phyloP scores from a whole-genome alignment of 2,329 filamentous ascomycete species.

The Metarhizium anisopliae region DNA sequence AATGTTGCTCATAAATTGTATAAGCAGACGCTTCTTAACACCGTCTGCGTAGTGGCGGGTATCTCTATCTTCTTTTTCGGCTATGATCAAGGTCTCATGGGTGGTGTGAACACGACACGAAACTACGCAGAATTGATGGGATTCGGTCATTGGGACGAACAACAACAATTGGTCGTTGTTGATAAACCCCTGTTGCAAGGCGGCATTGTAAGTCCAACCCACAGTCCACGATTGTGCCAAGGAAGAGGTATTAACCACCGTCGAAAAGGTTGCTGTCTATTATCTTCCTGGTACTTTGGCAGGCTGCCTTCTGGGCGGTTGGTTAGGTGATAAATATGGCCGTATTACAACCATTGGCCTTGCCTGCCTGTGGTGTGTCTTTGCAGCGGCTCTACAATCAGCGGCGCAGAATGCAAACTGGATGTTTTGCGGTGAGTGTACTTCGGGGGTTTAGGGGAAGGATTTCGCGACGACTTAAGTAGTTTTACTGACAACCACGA shows the following conservation, averaged over 20 bases:
- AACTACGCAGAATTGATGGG: conserved; percentile 32
- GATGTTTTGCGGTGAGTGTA: conserved; percentile 55
- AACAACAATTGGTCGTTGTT: conserved; percentile 42
- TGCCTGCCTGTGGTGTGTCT: conserved; percentile 46
- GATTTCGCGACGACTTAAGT: conserved; percentile 39
- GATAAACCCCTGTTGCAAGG: conserved; percentile 43
- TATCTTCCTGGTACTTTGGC: conserved; percentile 39
- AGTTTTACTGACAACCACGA: conserved; percentile 32
- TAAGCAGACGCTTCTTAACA: conserved; percentile 47
- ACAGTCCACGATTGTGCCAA: neutral
- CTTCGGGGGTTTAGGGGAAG: conserved; percentile 22
- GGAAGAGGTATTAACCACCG: neutral
- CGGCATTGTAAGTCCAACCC: conserved; percentile 29
- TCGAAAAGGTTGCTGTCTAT: conserved; percentile 30
- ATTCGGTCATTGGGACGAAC: conserved; percentile 39
- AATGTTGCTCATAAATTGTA: conserved; percentile 41
- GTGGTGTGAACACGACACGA: conserved; percentile 35
- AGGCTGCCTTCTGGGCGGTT: conserved; percentile 39
- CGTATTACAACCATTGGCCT: conserved; percentile 49
- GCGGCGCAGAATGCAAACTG: conserved; percentile 56
- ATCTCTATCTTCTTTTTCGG: conserved; percentile 38
- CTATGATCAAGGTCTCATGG: conserved; percentile 47
- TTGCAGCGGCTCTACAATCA: conserved; percentile 56
- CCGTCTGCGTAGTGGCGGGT: conserved; percentile 54
- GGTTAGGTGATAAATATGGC: conserved; percentile 43